Conservation (phyloP, 225 moss, liverwort and hornwort genomes). For the Takakia lepidozioides region DNA sequence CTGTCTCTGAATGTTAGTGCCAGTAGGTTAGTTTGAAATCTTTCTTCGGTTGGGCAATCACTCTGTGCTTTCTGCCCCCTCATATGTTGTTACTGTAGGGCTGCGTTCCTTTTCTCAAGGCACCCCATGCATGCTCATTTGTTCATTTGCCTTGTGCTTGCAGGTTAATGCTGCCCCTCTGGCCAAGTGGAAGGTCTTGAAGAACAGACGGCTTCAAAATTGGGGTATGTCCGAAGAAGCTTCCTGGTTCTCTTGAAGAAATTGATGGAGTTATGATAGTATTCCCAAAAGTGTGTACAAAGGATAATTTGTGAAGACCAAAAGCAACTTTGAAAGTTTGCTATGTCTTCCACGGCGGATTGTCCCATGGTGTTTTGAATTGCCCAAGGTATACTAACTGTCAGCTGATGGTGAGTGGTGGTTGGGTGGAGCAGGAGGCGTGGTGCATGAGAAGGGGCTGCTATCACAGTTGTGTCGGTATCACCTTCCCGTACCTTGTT, state of each 20-base stretch:
- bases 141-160: conserved; percentile 3
- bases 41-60: too few species aligned
- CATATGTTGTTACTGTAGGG: not conserved
- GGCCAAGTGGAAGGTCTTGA: conserved; percentile 71
- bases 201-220: conserved; percentile 79
- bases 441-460: conserved; percentile 87
- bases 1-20: not conserved
- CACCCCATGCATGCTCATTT: too few species aligned
- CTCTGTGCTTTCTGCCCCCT: too few species aligned
- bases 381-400: conserved; percentile 2
- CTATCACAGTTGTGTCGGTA: conserved; percentile 73
- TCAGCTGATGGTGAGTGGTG: conserved; percentile 12
- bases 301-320: too few species aligned
- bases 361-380: conserved; percentile 6
- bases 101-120: not conserved
- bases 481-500: too few species aligned
- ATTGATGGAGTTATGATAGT: not conserved
- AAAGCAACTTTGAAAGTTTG: not conserved
- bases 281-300: not conserved
- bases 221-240: conserved; percentile 53
- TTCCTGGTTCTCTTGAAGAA: not conserved
- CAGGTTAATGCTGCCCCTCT: conserved; percentile 64
- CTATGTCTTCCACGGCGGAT: not conserved
- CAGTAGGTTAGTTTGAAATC: too few species aligned
- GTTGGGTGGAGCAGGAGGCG: conserved; percentile 47